Evolutionary conservation across 2,329 filamentous ascomycete species (phyloP).

Genomic region (Fusarium torreyae): DNA sequence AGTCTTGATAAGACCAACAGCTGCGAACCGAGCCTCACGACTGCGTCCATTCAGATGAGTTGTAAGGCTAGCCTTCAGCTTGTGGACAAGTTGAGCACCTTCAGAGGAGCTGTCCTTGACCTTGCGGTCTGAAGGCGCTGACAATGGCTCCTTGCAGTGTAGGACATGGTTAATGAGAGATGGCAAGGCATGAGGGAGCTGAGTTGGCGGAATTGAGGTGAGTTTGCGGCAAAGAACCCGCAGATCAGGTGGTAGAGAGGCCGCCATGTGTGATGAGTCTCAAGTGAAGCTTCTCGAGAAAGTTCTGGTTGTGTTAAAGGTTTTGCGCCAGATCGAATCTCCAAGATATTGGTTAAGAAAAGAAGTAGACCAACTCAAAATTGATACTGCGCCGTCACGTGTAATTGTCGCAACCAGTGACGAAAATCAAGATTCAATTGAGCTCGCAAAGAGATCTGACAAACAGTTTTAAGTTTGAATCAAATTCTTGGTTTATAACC

Average conservation of each 20-base stretch:
- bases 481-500: constrained; percentile 16
- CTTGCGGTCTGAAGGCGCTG: constrained; percentile 72
- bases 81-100: constrained; percentile 80
- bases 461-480: background rate
- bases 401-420: background rate
- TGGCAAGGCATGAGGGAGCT: constrained; percentile 81
- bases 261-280: constrained; percentile 44
- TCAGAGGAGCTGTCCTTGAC: constrained; percentile 76
- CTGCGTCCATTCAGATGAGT: constrained; percentile 84
- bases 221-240: constrained; percentile 78
- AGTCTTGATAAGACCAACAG: constrained; percentile 84
- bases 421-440: background rate
- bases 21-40: constrained; percentile 82
- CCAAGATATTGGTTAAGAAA: constrained; percentile 14
- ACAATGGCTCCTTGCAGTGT: constrained; percentile 73
- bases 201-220: constrained; percentile 77
- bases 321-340: constrained; percentile 31
- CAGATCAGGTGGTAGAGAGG: constrained; percentile 69
- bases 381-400: constrained; percentile 25
- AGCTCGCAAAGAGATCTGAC: background rate
- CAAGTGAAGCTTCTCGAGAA: background rate
- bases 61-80: constrained; percentile 83
- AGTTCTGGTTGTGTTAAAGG: constrained; percentile 12
- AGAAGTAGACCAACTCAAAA: constrained; percentile 13
- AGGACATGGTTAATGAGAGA: constrained; percentile 74